A percentile compares a stretch with the other conserved stretches of the same genome.
Evolutionary conservation across 2,329 filamentous ascomycete genomes (phyloP).

Genomic region (Colletotrichum nymphaeae): DNA sequence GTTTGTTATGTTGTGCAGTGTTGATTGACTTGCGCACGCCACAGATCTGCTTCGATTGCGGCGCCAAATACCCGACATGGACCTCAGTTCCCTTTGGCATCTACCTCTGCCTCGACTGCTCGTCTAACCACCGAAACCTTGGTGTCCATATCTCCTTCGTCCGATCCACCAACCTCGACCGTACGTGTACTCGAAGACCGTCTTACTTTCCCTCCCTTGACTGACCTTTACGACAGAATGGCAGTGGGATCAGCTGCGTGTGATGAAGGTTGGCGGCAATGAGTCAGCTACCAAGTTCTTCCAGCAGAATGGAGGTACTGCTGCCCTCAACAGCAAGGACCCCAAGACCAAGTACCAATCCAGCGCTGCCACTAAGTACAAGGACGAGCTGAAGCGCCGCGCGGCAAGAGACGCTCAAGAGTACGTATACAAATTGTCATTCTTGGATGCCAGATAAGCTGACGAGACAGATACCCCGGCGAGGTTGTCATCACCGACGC

Average conservation of each 20-base stretch:
- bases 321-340: conserved; percentile 95
- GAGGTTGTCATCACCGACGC: conserved; percentile 88
- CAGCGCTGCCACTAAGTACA: conserved; percentile 94
- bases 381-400: conserved; percentile 91
- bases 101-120: conserved; percentile 98
- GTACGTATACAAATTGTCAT: conserved; percentile 59
- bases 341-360: conserved; percentile 97
- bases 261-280: conserved; percentile 99
- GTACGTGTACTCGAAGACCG: conserved; percentile 70
- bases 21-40: conserved; percentile 34
- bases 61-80: conserved; percentile 98
- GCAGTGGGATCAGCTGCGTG: conserved; percentile 98
- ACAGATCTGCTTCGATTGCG: conserved; percentile 97
- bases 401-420: conserved; percentile 86
- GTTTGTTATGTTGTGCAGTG: conserved; percentile 37
- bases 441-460: conserved; percentile 32
- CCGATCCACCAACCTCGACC: conserved; percentile 96
- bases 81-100: conserved; percentile 97
- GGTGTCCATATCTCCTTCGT: conserved; percentile 99
- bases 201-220: neutral
- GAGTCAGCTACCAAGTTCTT: conserved; percentile 99
- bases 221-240: conserved; percentile 70
- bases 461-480: conserved; percentile 74
- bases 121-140: conserved; percentile 95
- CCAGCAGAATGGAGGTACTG: conserved; percentile 93